Percentiles rank a stretch among this genome's conserved stretches.
These are phyloP conservation scores for Penicillium griseofulvum DNA, from an alignment of 2,329 filamentous ascomycete species.

Conservation along the genomic window DNA sequence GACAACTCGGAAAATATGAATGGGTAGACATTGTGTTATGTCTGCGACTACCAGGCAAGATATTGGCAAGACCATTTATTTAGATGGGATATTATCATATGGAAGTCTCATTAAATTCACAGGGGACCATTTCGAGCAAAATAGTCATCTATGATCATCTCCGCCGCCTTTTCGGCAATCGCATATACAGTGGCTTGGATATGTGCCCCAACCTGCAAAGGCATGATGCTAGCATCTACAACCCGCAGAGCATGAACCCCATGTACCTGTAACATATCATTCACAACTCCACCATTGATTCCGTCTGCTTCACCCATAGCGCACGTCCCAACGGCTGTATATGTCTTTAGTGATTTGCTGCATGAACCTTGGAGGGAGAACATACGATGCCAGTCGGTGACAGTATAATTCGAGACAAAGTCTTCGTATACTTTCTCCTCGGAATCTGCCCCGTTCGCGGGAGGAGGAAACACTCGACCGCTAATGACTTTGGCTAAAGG, in stretches of 20 bases:
- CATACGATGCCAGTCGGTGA: constrained; percentile 25
- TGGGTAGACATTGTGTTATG: not conserved
- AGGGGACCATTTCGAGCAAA: not conserved
- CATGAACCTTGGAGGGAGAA: not conserved
- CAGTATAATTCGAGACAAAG: constrained; percentile 17
- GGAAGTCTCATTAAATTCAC: not conserved
- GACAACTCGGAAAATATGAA: not conserved
- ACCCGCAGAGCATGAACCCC: constrained; percentile 38
- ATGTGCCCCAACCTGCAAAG: constrained; percentile 30
- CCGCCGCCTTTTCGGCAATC: constrained; percentile 28
- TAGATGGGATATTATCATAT: not conserved
- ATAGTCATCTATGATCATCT: constrained; percentile 18
- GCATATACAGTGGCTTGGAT: constrained; percentile 35
- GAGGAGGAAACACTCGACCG: constrained; percentile 32
- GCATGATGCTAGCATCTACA: constrained; percentile 39
- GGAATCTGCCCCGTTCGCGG: constrained; percentile 7
- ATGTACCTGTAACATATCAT: constrained; percentile 36
- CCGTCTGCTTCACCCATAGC: constrained; percentile 40
- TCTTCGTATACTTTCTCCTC: constrained; percentile 6
- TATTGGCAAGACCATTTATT: not conserved
- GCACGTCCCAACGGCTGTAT: constrained; percentile 36
- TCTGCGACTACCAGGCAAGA: not conserved
- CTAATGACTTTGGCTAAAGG: constrained; percentile 42
- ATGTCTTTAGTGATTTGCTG: not conserved
- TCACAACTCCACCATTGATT: constrained; percentile 33